A percentile compares a stretch with the other conserved stretches of the same genome.
Evolutionary conservation across 2,329 filamentous ascomycete species (phyloP).

Genomic region (Nannizzia gypsea): DNA sequence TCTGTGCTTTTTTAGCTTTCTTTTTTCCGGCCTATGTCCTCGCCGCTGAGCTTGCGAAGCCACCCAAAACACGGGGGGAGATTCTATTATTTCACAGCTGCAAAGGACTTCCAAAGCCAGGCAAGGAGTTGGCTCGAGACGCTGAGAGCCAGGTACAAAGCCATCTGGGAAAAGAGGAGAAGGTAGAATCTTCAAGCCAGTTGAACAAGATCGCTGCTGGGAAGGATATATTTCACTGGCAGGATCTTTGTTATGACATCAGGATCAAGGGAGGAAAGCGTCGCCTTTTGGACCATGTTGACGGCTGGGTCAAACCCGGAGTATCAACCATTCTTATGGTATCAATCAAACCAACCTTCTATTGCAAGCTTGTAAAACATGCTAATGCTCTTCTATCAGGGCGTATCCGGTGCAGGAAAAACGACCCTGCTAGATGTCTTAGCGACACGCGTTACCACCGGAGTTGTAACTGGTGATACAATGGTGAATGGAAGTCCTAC

Average conservation of each 20-base stretch:
- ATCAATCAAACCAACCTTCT: not conserved
- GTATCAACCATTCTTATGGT: slow-evolving; percentile 80
- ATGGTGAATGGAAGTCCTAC: slow-evolving; percentile 61
- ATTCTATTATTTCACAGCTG: slow-evolving; percentile 62
- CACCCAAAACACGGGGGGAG: slow-evolving; percentile 64
- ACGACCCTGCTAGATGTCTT: slow-evolving; percentile 80
- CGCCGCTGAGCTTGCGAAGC: slow-evolving; percentile 49
- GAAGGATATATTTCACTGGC: slow-evolving; percentile 75
- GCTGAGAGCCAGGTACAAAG: slow-evolving; percentile 20
- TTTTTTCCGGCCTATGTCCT: slow-evolving; percentile 52
- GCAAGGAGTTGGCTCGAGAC: slow-evolving; percentile 8
- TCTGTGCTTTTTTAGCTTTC: slow-evolving; percentile 51
- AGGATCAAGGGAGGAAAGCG: slow-evolving; percentile 64
- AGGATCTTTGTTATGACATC: slow-evolving; percentile 69
- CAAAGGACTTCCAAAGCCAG: slow-evolving; percentile 23
- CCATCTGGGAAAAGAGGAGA: slow-evolving; percentile 25
- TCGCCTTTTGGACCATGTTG: slow-evolving; percentile 70
- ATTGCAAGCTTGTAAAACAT: too few relatives aligned
- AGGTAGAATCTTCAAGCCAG: slow-evolving; percentile 12
- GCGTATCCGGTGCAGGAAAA: slow-evolving; percentile 82
- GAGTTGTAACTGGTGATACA: slow-evolving; percentile 79
- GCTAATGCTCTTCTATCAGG: slow-evolving; percentile 21
- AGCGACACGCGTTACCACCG: slow-evolving; percentile 75
- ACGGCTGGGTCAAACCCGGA: slow-evolving; percentile 88
- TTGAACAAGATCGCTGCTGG: slow-evolving; percentile 18